Base-by-base conservation (phyloP, 2,329 filamentous ascomycete genomes). In the Calcarisporium arbuscula region DNA sequence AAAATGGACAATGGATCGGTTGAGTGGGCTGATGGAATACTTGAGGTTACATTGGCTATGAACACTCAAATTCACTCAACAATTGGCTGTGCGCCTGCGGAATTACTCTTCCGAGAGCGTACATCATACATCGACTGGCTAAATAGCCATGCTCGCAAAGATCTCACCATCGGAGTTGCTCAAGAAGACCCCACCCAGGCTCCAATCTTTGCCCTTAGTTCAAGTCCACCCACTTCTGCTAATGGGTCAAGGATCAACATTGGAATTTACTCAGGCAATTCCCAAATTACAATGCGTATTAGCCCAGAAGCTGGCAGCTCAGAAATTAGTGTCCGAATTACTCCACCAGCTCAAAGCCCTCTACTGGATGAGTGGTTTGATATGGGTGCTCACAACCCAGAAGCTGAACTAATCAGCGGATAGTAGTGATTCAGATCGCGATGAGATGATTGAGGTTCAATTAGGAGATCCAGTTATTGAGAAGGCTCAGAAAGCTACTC, bases 41-140 rank as follows among this genome's bases (percentile, higher is more conserved):
- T 37, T 12, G 29, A 37, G n/a, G 35, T 37, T 8, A 37, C 29
- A n/a, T 32, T 37, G 29, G 35, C 29, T 5, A 37, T 37, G 19
- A 37, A 37, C 17, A 37, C 35, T 3, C 19, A 37, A 32, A 37
- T 8, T 4, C 22, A 37, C 25, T 37, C 18, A 6, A 16, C 23
- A 19, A 37, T 37, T 37, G 19, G 35, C n/a, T n/a, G n/a, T n/a
- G n/a, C n/a, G n/a, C n/a, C n/a, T n/a, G n/a, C n/a, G n/a, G n/a
- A n/a, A n/a, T 11, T 37, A 23, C 32, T 28, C 29, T 37, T 37
- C 17, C 14, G 22, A 19, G 35, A 32, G 4, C 29, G 18, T 6
- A 32, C 30, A 8, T 15, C 17, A 20, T 37, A 37, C 28, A 5
- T 9, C 18, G 28, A 37, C 22, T 37, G 29, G 28, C 15, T 37